Base-by-base conservation (phyloP, 768 basidiomycete species). In the Suillus weaverae region DNA sequence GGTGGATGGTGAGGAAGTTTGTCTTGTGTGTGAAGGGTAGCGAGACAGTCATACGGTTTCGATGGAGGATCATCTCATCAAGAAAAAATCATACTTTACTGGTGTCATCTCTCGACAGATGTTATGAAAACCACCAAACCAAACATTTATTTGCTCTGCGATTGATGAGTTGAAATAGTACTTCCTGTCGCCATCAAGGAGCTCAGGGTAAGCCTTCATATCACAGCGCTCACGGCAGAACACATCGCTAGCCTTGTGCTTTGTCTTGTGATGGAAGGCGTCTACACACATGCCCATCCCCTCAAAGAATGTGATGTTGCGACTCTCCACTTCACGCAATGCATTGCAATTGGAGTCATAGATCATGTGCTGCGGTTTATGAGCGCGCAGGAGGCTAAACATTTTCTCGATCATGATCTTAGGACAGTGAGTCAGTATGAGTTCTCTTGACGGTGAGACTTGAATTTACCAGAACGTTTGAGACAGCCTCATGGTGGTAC, bases 101-200 rank as follows among this genome's bases (percentile, higher is more conserved):
- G 66, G 62, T 4, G 65, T 32, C 78, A 78, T 80, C 70, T 79
- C 75, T 5, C 71, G 63, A 50, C 70, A 70, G 0, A 79, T 79
- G 3, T 76, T 66, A n/a, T 69, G 68, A 63, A 73, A 54, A 3
- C 78, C 76, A 1, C 78, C 78, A 51, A 81, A 65, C 81, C 82
- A 82, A 0, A 64, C 48, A 62, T 78, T 78, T 36, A 41, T 73
- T 74, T 64, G 74, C 70, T 81, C 81, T 74, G 60, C 80, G 64
- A n/a, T 67, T 43, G 51, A 83, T n/a, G 80, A 78, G 9, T 76
- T 73, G 60, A 82, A 71, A 46, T 77, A 74, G 41, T 79, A 83
- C 56, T 71, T 65, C 26, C 62, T 35, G 2, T 36, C 9, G 1
- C 10, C 9, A 2, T 36, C 36, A 2, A 36, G 36, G 9, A 36